A percentile compares a stretch with the other conserved stretches of the same genome.
These are phyloP conservation scores for Zygosaccharomyces pseudobailii DNA, from an alignment of 1,139 yeast species.

Conservation along the genomic window DNA sequence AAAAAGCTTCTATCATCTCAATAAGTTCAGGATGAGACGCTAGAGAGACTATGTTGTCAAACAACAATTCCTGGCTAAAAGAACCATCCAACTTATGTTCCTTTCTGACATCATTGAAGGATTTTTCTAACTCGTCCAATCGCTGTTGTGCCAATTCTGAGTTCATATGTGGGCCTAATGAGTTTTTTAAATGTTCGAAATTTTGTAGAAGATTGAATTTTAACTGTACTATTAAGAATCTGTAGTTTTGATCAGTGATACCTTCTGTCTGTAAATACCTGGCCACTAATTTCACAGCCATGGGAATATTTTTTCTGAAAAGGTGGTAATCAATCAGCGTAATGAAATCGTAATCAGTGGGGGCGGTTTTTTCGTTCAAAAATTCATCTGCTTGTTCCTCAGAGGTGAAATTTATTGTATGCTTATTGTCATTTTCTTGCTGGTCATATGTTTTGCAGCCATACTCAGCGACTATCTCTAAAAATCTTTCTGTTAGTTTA, in stretches of 20 bases:
- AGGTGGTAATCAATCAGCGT: slow-evolving; percentile 23
- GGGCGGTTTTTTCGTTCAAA: slow-evolving; percentile 23
- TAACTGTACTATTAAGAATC: slow-evolving; percentile 14
- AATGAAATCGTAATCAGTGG: slow-evolving; percentile 21
- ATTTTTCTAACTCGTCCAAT: slow-evolving; percentile 8
- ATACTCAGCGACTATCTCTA: slow-evolving; percentile 13
- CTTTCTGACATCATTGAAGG: slow-evolving; percentile 13
- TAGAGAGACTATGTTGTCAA: slow-evolving; percentile 14
- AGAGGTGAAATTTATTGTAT: slow-evolving; percentile 15
- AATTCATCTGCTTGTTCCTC: slow-evolving; percentile 26
- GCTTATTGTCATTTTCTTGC: neutral
- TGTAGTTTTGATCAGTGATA: slow-evolving; percentile 8
- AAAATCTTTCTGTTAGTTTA: slow-evolving; percentile 18
- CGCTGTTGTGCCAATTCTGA: slow-evolving; percentile 5
- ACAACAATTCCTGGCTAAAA: slow-evolving; percentile 14
- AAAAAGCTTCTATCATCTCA: slow-evolving; percentile 9
- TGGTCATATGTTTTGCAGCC: slow-evolving; percentile 16
- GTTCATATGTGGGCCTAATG: slow-evolving; percentile 12
- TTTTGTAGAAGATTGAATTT: slow-evolving; percentile 23
- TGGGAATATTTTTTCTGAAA: slow-evolving; percentile 13
- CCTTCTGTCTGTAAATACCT: slow-evolving; percentile 12
- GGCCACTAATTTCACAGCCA: slow-evolving; percentile 18
- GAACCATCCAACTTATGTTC: slow-evolving; percentile 11
- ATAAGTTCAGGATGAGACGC: slow-evolving; percentile 13
- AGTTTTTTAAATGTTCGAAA: slow-evolving; percentile 15